A percentile compares a stretch with the other conserved stretches of the same genome.
These are phyloP conservation scores for Russula olivacea DNA, from an alignment of 768 basidiomycete species.

Conservation along the genomic window DNA sequence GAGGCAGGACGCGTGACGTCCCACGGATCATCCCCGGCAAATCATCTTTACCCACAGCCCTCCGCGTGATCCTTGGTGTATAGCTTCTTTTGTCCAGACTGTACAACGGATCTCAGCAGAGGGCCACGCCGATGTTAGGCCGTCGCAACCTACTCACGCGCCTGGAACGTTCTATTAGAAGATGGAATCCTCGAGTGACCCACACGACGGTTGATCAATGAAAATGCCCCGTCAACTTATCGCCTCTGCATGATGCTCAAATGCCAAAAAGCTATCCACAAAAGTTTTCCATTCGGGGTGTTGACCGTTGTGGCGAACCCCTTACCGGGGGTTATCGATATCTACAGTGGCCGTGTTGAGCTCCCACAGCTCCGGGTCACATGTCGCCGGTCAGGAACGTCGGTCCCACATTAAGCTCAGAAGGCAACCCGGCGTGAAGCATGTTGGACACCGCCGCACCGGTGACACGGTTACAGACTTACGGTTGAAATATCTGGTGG, in stretches of 20 bases:
- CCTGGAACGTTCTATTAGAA: background rate
- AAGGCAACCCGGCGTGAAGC: background rate
- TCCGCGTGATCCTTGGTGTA: background rate
- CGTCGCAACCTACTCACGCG: background rate
- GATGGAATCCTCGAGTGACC: background rate
- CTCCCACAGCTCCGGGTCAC: no score
- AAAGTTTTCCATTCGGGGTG: background rate
- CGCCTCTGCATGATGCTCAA: background rate
- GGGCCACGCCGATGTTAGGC: background rate
- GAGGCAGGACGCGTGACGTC: no score
- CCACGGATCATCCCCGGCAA: background rate
- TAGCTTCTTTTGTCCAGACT: background rate
- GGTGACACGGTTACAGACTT: background rate
- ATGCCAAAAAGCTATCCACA: background rate
- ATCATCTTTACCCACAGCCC: background rate
- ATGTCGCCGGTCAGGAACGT: background rate
- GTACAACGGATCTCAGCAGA: background rate
- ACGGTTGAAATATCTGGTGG: background rate
- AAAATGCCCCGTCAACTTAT: background rate
- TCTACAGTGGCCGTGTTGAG: no score
- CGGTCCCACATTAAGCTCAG: background rate
- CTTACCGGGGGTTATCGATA: no score
- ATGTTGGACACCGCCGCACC: background rate
- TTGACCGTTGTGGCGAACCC: background rate
- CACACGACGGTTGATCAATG: background rate